A percentile compares a stretch with the other conserved stretches of the same genome.
These are phyloP conservation scores for Saturnispora zaruensis DNA, from an alignment of 805 yeast genomes.

Conservation along the genomic window DNA sequence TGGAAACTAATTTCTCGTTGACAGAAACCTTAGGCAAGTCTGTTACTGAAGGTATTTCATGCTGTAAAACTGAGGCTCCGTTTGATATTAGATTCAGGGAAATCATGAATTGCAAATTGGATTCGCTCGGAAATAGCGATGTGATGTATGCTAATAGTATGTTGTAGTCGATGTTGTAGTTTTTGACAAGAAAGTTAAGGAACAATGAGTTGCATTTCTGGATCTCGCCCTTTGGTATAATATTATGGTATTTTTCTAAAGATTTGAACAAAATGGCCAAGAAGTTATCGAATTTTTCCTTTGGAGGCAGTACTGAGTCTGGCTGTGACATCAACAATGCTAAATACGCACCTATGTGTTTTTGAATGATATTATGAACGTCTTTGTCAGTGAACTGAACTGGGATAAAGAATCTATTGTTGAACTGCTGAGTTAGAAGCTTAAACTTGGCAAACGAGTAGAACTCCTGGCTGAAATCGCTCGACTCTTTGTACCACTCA, in stretches of 20 bases:
- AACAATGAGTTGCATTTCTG: constrained; percentile 11
- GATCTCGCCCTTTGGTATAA: constrained; percentile 3
- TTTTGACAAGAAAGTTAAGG: constrained; percentile 6
- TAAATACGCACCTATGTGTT: neutral
- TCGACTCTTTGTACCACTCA: constrained; percentile 7
- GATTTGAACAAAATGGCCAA: constrained; percentile 12
- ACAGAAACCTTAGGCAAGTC: constrained; percentile 11
- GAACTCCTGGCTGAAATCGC: neutral
- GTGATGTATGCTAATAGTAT: constrained; percentile 11
- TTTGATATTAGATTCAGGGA: constrained; percentile 1
- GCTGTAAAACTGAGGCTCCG: neutral
- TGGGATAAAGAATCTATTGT: constrained; percentile 5
- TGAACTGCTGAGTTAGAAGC: constrained; percentile 2
- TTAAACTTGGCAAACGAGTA: constrained; percentile 7
- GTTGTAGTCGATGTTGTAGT: constrained; percentile 6
- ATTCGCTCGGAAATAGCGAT: constrained; percentile 11
- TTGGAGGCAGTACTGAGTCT: neutral
- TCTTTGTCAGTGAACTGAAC: neutral
- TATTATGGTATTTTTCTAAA: constrained; percentile 2
- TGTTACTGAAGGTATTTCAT: neutral
- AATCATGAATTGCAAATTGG: constrained; percentile 1
- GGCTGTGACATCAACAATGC: constrained; percentile 1
- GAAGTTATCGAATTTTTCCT: constrained; percentile 12
- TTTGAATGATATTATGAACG: neutral
- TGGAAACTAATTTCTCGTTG: constrained; percentile 3